Evolutionary conservation across 2,329 filamentous ascomycete genomes (phyloP), one percentile per base, ranked within the genome.

Genomic region (Taxawa tesnikishii): DNA sequence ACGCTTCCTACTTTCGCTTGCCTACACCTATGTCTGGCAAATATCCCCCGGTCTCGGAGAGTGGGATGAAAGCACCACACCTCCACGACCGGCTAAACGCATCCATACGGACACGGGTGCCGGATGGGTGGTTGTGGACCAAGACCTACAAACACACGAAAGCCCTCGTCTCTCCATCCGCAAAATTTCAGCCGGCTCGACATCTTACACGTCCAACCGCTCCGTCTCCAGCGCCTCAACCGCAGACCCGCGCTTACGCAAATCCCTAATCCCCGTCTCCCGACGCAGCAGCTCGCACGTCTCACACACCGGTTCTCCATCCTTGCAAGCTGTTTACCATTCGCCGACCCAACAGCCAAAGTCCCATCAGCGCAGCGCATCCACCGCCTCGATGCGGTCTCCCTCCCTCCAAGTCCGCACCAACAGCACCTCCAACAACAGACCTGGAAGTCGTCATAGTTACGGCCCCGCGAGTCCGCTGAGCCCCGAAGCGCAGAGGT

Each of bases 401-500:
- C 18, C 17, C 9, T n/a, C n/a, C n/a, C 29, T 26, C 16, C 7
- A 30, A 3, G 29, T 29, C 18, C 27, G 24, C 10, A 26, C 34
- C 8, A n/a, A 16, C 19, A 15, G 21, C n/a, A 19, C 34, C 5
- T 27, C 29, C 15, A 28, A 13, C 7, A 29, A 30, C 15, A 16
- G 18, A 14, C 23, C 15, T 10, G 12, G 15, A 4, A n/a, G 23
- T n/a, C 15, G 15, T 26, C 25, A 29, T 15, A 26, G 23, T 3
- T 15, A 16, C 11, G 28, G 33, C 29, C 12, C 29, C 9, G 28
- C 16, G 41, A 35, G 18, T 41, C 53, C 53, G 18, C 49, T 55
- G 59, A 70, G 47, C 55, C 66, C 56, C 13, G 83, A 94, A 47
- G 82, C 83, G 5, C 78, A 79, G 49, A 70, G 72, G 27, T 73